Conservation (phyloP, 1,139 yeast species). For the Suhomyces atakaporum region DNA sequence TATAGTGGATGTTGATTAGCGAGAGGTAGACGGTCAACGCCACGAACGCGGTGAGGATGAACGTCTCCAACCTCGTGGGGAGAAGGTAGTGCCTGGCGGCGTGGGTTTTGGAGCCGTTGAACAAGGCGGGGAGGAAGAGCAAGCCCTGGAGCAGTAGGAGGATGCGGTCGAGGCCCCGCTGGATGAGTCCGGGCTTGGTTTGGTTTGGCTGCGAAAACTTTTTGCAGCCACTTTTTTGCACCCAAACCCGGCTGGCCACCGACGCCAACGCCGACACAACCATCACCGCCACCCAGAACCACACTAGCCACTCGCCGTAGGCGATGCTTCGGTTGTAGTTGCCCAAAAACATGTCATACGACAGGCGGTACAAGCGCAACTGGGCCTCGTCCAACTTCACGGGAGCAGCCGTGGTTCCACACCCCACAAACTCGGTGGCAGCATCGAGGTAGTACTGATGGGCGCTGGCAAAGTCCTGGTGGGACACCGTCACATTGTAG, state of each 20-base stretch:
- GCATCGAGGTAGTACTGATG: slow-evolving; percentile 41
- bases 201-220: no score
- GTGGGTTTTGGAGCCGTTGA: slow-evolving; percentile 42
- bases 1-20: slow-evolving; percentile 22
- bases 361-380: slow-evolving; percentile 19
- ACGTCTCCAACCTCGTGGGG: slow-evolving; percentile 66
- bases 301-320: slow-evolving; percentile 33
- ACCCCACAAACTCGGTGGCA: slow-evolving; percentile 22
- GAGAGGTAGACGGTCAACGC: slow-evolving; percentile 10
- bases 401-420: slow-evolving; percentile 21
- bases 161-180: no score
- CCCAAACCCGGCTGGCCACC: no score
- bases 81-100: slow-evolving; percentile 34
- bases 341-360: slow-evolving; percentile 42
- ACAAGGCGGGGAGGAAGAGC: slow-evolving; percentile 45
- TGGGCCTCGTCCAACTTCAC: slow-evolving; percentile 27
- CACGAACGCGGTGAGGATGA: no score
- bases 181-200: no score
- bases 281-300: slow-evolving; percentile 36
- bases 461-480: slow-evolving; percentile 31
- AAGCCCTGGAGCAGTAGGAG: not conserved
- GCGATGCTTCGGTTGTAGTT: slow-evolving; percentile 40
- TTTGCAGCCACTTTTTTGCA: no score
- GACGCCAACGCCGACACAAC: slow-evolving; percentile 25
- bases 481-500: slow-evolving; percentile 30